These are phyloP conservation scores for Phylloporus sp. DNA, from an alignment of 1,284 basidiomycete species.

Conservation along the genomic window DNA sequence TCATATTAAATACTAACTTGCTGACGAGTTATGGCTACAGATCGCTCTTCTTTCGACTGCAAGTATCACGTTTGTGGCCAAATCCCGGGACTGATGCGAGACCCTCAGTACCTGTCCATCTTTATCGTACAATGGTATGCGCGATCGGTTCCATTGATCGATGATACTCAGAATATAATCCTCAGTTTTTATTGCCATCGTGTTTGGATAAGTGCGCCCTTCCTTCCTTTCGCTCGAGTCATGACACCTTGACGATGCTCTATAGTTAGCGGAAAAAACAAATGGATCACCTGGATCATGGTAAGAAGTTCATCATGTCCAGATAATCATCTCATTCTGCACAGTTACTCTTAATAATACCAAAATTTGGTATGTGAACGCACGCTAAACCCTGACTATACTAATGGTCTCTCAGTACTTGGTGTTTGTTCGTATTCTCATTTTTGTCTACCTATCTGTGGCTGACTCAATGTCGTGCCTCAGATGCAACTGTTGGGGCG, in stretches of 20 bases:
- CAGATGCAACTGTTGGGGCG: slow-evolving; percentile 2
- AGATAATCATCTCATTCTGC: not conserved
- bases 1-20: too few species aligned
- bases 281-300: not conserved
- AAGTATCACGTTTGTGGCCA: too few species aligned
- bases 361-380: too few species aligned
- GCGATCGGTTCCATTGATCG: not conserved
- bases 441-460: too few species aligned
- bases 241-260: not conserved
- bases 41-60: too few species aligned
- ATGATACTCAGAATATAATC: too few species aligned
- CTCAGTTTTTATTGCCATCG: slow-evolving; percentile 20
- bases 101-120: slow-evolving; percentile 6
- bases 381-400: too few species aligned
- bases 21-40: too few species aligned
- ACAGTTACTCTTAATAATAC: not conserved
- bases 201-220: slow-evolving; percentile 20
- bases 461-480: not conserved
- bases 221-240: fast-evolving
- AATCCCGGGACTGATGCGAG: too few species aligned
- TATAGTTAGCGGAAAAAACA: slow-evolving; percentile 9
- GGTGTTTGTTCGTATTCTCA: too few species aligned
- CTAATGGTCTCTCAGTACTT: too few species aligned
- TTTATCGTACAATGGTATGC: slow-evolving; percentile 17
- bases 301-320: not conserved